Base-by-base conservation (phyloP, 306 rosid genomes). In the Mucuna pruriens region DNA sequence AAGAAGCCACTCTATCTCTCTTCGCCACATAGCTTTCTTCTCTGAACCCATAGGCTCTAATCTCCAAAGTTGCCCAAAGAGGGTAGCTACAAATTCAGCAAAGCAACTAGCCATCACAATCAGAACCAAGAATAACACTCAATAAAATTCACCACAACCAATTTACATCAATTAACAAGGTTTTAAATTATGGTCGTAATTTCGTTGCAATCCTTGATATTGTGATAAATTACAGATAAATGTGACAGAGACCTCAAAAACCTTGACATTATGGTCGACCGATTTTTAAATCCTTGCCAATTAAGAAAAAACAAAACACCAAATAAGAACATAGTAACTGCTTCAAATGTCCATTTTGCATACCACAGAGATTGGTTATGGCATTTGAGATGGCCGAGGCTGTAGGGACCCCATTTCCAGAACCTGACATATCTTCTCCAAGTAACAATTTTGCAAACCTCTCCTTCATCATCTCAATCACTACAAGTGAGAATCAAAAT, bases 401-500 rank as follows among this genome's bases (percentile, higher is more conserved):
- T 34, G 99, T 86, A 69, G 88, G 82, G 39, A 91, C 99, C 71
- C 99, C 99, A 82, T 95, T 93, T 79, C 99, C 99, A 71, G 93
- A 88, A 16, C 99, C 99, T 6, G 99, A 95, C 99, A 95, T 91
- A 82, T 95, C 98, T 86, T 95, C 99, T 44, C 99, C 99, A 80
- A 95, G 97, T 80, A 95, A 74, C 90, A 95, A 84, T 81, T 93
- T 95, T 58, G 99, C 83, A 82, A 95, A 93, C 84, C 99, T 87
- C 66, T 95, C 99, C 87, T 89, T 93, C 98, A 95, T 91, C 97
- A 95, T 80, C 78, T 95, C 96, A 78, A 86, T 76, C 84, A 86
- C 97, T 95, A 82, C 58, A 38, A 82, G 42, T 74, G 58, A 34
- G 45, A 86, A 87, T 46, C 82, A 66, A 63, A 81, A 84, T 58